Evolutionary conservation across 2,329 filamentous ascomycete species (phyloP).

Genomic region (Aspergillus niger): DNA sequence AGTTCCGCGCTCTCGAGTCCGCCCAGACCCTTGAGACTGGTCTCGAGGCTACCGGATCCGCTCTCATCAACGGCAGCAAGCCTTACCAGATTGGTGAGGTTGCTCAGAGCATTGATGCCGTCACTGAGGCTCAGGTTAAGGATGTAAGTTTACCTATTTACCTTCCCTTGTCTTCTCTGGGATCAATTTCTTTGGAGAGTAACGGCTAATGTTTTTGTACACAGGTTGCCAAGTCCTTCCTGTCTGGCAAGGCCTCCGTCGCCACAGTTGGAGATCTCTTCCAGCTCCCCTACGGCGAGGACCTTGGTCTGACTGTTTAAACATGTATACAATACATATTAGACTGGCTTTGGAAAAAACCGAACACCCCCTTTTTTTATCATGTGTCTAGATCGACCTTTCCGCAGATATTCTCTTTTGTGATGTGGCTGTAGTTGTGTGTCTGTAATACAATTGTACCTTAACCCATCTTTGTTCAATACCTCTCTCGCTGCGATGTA

Average conservation of each 20-base stretch:
- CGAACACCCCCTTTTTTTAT: conserved; percentile 30
- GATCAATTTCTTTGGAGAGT: not conserved
- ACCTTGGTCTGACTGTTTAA: conserved; percentile 94
- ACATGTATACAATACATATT: conserved; percentile 42
- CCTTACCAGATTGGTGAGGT: conserved; percentile 80
- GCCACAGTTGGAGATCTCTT: conserved; percentile 89
- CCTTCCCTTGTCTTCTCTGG: not conserved
- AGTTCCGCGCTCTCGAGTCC: conserved; percentile 84
- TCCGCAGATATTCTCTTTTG: conserved; percentile 39
- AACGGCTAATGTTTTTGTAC: conserved; percentile 11
- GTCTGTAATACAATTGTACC: conserved; percentile 45
- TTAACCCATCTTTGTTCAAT: conserved; percentile 26
- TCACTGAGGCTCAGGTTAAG: conserved; percentile 83
- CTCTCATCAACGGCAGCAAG: conserved; percentile 78
- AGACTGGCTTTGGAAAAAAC: conserved; percentile 36
- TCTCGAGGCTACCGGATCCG: conserved; percentile 80
- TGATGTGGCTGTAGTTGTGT: conserved; percentile 39
- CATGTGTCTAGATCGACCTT: conserved; percentile 40
- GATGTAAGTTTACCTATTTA: conserved; percentile 61
- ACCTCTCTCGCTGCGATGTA: conserved; percentile 6
- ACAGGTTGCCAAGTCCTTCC: conserved; percentile 82
- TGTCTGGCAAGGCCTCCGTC: conserved; percentile 86
- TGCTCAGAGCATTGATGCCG: conserved; percentile 74
- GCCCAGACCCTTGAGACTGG: conserved; percentile 76
- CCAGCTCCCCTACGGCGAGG: conserved; percentile 87